Conservation (phyloP, 352 stramenopile species). For the Phytophthora agathidicida region DNA sequence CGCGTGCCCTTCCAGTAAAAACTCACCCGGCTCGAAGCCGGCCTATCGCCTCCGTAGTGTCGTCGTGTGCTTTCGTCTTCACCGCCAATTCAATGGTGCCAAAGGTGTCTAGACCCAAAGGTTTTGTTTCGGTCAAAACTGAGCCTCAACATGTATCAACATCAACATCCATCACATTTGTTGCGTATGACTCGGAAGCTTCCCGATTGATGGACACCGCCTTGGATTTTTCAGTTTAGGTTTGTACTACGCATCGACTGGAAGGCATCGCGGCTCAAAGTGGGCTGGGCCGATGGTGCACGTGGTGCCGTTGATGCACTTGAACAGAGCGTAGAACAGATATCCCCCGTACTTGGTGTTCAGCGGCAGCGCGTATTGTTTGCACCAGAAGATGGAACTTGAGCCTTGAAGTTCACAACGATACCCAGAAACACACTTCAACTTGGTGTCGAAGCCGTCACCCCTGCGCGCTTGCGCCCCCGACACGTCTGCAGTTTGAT, state of each 20-base stretch:
- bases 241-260: conserved; percentile 3
- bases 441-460: conserved; percentile 24
- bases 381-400: conserved; percentile 26
- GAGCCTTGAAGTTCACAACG: conserved; percentile 15
- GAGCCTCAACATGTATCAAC: too few relatives aligned
- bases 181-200: too few relatives aligned
- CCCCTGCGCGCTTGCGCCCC: conserved; percentile 27
- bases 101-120: too few relatives aligned
- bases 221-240: too few relatives aligned
- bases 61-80: too few relatives aligned
- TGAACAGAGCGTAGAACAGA: conserved; percentile 33
- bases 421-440: conserved; percentile 28
- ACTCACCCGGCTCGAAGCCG: too few relatives aligned
- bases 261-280: conserved; percentile 22
- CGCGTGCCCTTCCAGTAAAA: too few relatives aligned
- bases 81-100: too few relatives aligned
- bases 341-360: conserved; percentile 31
- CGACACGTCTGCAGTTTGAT: conserved; percentile 26
- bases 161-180: too few relatives aligned
- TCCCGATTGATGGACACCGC: too few relatives aligned
- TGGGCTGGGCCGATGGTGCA: conserved; percentile 20
- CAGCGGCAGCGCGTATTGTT: conserved; percentile 27
- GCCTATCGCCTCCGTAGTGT: too few relatives aligned
- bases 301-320: conserved; percentile 26
- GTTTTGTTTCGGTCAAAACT: too few relatives aligned